Base-by-base conservation (phyloP, 2,329 filamentous ascomycete genomes). In the Aspergillus ochraceus region DNA sequence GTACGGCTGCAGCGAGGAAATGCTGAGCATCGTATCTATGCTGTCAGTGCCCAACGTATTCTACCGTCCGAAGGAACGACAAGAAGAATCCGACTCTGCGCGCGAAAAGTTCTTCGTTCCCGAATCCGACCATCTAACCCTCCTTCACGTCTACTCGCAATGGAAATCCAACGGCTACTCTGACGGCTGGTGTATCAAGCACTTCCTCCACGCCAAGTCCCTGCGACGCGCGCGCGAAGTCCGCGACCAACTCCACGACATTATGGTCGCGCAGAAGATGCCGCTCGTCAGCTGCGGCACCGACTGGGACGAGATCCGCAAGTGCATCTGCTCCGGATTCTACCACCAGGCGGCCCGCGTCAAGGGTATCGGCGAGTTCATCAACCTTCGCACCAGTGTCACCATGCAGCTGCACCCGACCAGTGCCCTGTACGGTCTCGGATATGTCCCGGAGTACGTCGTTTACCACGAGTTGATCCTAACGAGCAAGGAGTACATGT, bases 61-160 rank as follows among this genome's bases (percentile, higher is more conserved):
- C 78, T 98, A 97, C 79, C 87, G 96, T 6, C 95, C 95, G 3
- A 97, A 96, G 74, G 96, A 99, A 76, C 89, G 95, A 1, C 90
- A 97, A 70, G 95, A 99, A 72, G 95, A 99, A 79, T 95, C 94
- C 6, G 95, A 99, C 70, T 88, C 93, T 0, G 93, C 95, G 36
- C 88, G 94, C 29, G 95, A 99, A 74, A 98, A 98, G 76, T 99
- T 99, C 77, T 98, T 97, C 79, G 95, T 99, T 8, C 92, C 95
- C 29, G 95, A 99, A 77, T 97, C 92, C 1, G 95, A 99, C 74
- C 95, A 99, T 74, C 81, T 99, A 46, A 99, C 95, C 0, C 90
- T 97, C 49, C 86, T 99, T 3, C 93, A 98, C 71, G 95, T 99
- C 1, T 99, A 96, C 78, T 89, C 89, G 8, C 94, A 97, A 72